phyloP scores from a whole-genome alignment of 2,329 filamentous ascomycete genomes.

The Penicillium olsonii region DNA sequence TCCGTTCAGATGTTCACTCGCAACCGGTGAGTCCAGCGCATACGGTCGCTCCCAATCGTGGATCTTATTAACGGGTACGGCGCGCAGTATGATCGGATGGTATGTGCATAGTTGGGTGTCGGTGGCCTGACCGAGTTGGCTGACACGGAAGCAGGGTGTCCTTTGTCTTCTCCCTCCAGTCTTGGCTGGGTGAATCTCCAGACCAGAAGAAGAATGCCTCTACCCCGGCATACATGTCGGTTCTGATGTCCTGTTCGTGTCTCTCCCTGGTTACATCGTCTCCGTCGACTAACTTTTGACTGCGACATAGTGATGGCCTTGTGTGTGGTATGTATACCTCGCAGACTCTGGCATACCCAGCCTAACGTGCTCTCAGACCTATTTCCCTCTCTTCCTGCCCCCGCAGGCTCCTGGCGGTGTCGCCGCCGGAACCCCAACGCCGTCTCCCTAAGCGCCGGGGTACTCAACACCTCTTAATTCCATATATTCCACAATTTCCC shows the following conservation, averaged over 20 bases:
- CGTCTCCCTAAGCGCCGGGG: conserved; percentile 39
- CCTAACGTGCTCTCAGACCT: conserved; percentile 49
- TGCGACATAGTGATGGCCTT: conserved; percentile 59
- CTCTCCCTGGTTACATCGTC: not conserved
- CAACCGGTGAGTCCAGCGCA: conserved; percentile 65
- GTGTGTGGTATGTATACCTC: conserved; percentile 44
- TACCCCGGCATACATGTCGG: conserved; percentile 73
- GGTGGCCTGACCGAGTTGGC: conserved; percentile 3
- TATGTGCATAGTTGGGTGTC: conserved; percentile 33
- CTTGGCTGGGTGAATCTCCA: conserved; percentile 51
- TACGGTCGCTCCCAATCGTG: conserved; percentile 12
- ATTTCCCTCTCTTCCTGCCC: conserved; percentile 67
- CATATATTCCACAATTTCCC: conserved; percentile 7
- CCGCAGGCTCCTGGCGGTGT: conserved; percentile 44
- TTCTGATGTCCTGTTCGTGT: conserved; percentile 74
- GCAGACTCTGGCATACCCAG: not conserved
- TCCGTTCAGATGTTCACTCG: conserved; percentile 74
- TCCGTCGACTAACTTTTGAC: conserved; percentile 16
- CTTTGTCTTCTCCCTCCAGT: conserved; percentile 50
- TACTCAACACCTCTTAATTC: conserved; percentile 14
- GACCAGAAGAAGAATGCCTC: conserved; percentile 59
- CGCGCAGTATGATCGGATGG: conserved; percentile 64
- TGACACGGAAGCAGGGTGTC: conserved; percentile 43
- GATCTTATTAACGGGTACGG: conserved; percentile 1
- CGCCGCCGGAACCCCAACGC: conserved; percentile 51